A percentile compares a stretch with the other conserved stretches of the same genome.
phyloP scores from a whole-genome alignment of 202 grass and related monocot species.

The Tripidium arundinaceum region DNA sequence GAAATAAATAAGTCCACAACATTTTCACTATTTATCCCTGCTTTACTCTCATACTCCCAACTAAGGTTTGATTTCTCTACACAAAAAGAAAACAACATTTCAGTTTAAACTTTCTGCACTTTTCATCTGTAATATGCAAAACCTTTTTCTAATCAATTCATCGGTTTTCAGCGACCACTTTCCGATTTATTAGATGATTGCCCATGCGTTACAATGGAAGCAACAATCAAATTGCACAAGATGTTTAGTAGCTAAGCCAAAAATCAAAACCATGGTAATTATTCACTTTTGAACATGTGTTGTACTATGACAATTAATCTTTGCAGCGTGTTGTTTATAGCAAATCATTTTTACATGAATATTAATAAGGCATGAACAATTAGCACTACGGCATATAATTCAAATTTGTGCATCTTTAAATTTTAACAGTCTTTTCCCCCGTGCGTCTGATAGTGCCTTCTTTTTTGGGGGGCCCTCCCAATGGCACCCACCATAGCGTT shows the following conservation, averaged over 20 bases:
- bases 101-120: not conserved
- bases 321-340: not conserved
- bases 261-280: not conserved
- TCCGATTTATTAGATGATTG: too few relatives aligned
- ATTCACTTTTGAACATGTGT: not conserved
- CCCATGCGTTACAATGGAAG: too few relatives aligned
- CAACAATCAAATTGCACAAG: too few relatives aligned
- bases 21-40: not conserved
- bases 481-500: not conserved
- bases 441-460: not conserved
- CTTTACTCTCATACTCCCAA: not conserved
- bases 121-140: not conserved
- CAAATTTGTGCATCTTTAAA: not conserved
- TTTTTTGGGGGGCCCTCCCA: not conserved
- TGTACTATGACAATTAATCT: not conserved
- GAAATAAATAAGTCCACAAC: not conserved
- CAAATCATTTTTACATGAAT: not conserved
- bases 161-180: too few relatives aligned
- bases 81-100: not conserved
- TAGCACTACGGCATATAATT: not conserved
- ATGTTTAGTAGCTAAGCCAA: too few relatives aligned
- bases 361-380: not conserved
- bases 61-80: not conserved
- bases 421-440: not conserved
- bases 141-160: not conserved